These are phyloP conservation scores for Tuber brumale DNA, from an alignment of 495 filamentous ascomycete genomes.

Conservation along the genomic window DNA sequence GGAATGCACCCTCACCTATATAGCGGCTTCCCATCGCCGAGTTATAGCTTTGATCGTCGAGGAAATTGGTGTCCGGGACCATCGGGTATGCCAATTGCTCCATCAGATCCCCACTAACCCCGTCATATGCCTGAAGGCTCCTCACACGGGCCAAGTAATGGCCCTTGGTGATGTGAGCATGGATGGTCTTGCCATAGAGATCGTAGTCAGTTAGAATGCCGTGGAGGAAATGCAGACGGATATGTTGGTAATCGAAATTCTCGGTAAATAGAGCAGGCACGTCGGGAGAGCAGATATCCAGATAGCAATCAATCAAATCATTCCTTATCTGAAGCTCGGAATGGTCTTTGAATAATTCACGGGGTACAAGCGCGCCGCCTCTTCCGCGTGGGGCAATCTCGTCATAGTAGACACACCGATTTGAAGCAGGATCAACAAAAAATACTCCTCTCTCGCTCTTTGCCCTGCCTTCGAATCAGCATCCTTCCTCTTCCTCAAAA, in stretches of 20 bases:
- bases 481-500: not conserved
- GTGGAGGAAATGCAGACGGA: conserved; percentile 79
- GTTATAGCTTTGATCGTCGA: conserved; percentile 67
- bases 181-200: conserved; percentile 89
- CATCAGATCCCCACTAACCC: conserved; percentile 81
- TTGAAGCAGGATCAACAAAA: conserved; percentile 69
- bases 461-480: conserved; percentile 38
- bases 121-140: conserved; percentile 83
- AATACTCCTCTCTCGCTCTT: conserved; percentile 72
- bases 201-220: conserved; percentile 95
- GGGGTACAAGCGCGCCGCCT: conserved; percentile 51
- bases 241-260: conserved; percentile 90
- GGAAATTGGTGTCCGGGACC: conserved; percentile 79
- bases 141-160: conserved; percentile 76
- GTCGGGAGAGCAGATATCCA: conserved; percentile 97
- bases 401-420: conserved; percentile 88
- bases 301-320: conserved; percentile 87
- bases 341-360: conserved; percentile 59
- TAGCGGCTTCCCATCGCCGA: conserved; percentile 60
- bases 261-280: conserved; percentile 93
- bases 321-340: conserved; percentile 70
- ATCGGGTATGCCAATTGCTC: conserved; percentile 88
- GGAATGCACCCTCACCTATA: conserved; percentile 61
- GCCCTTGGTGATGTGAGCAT: conserved; percentile 76
- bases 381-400: conserved; percentile 52